phyloP scores from a whole-genome alignment of 257 asterid genomes.

The Vinca minor region DNA sequence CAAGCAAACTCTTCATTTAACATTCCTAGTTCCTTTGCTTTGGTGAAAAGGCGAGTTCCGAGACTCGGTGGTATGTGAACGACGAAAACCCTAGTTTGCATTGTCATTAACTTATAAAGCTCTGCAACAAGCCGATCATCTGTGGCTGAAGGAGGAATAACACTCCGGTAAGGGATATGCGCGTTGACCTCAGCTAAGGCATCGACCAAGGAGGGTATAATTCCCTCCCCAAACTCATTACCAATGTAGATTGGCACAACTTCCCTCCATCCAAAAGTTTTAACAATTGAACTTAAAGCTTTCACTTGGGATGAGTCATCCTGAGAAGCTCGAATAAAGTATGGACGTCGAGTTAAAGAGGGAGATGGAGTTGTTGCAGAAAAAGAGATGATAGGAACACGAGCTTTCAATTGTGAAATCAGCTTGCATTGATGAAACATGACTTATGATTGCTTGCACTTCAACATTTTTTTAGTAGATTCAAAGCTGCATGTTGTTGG shows the following conservation, averaged over 20 bases:
- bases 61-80: constrained; percentile 25
- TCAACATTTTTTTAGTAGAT: constrained; percentile 39
- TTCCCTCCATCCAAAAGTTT: constrained; percentile 16
- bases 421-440: constrained; percentile 38
- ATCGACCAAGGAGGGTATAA: constrained; percentile 26
- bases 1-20: constrained; percentile 32
- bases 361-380: constrained; percentile 55
- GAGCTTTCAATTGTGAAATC: constrained; percentile 36
- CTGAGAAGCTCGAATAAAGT: constrained; percentile 26
- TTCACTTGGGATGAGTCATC: constrained; percentile 30
- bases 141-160: constrained; percentile 21
- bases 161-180: constrained; percentile 25
- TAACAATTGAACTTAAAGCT: constrained; percentile 18
- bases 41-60: constrained; percentile 26
- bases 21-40: constrained; percentile 31
- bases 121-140: constrained; percentile 28
- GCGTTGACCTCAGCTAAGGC: constrained; percentile 28
- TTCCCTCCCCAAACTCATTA: constrained; percentile 33
- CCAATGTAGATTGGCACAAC: constrained; percentile 18
- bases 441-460: constrained; percentile 59
- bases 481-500: constrained; percentile 37
- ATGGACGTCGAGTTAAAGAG: constrained; percentile 22
- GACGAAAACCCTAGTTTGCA: constrained; percentile 38
- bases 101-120: constrained; percentile 33
- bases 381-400: constrained; percentile 48